These are phyloP conservation scores for Leishmania arabica DNA, from an alignment of 208 protist genomes.

Conservation along the genomic window DNA sequence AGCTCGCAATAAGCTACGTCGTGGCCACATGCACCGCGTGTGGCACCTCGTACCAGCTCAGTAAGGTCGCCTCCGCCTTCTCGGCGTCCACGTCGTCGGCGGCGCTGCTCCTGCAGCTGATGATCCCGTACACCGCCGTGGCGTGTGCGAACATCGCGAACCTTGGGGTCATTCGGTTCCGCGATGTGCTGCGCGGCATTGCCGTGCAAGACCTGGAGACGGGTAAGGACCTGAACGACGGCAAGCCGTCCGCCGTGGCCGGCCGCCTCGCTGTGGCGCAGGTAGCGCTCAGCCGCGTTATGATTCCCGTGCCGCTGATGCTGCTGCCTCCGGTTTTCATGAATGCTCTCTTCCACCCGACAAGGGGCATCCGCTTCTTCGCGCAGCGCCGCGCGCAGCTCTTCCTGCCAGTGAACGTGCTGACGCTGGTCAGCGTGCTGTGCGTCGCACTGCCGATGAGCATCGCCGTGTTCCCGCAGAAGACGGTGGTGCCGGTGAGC, in stretches of 20 bases:
- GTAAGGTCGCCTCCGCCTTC: conserved; percentile 20
- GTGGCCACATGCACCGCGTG: conserved; percentile 31
- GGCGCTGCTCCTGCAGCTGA: conserved; percentile 23
- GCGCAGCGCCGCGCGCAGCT: conserved; percentile 35
- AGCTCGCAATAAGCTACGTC: conserved; percentile 46
- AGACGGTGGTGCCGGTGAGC: conserved; percentile 38
- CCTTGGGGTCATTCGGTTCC: conserved; percentile 73
- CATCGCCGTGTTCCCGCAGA: conserved; percentile 65
- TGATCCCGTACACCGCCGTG: conserved; percentile 84
- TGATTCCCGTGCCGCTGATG: conserved; percentile 73
- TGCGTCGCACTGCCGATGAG: conserved; percentile 52
- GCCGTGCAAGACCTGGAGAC: conserved; percentile 62
- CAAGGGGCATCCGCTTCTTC: conserved; percentile 37
- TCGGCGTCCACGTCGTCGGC: conserved; percentile 15
- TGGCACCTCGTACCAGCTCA: conserved; percentile 25
- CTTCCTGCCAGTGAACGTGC: conserved; percentile 54
- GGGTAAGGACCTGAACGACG: conserved; percentile 42
- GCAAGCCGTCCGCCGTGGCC: conserved; percentile 57
- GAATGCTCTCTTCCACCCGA: conserved; percentile 43
- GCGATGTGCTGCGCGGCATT: conserved; percentile 72
- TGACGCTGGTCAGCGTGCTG: conserved; percentile 46
- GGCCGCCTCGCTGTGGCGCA: conserved; percentile 69
- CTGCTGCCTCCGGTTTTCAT: conserved; percentile 75
- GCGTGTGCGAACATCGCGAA: conserved; percentile 80
- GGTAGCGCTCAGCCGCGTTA: conserved; percentile 64